phyloP scores from a whole-genome alignment of 2,329 filamentous ascomycete genomes.

The Pyricularia sp. region DNA sequence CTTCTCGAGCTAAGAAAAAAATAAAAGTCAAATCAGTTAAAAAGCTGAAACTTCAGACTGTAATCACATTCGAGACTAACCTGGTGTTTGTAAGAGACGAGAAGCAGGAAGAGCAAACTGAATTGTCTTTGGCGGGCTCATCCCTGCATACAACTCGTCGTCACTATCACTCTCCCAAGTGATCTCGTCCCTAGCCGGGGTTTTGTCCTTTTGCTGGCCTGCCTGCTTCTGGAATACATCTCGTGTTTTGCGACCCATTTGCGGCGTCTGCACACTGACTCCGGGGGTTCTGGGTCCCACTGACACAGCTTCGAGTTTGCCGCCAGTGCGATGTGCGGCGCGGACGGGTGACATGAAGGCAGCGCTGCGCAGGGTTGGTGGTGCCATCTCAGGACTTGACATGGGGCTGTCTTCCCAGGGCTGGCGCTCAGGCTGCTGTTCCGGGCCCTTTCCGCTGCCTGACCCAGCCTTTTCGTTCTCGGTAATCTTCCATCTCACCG shows the following conservation, averaged over 20 bases:
- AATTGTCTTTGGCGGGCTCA: slow-evolving; percentile 89
- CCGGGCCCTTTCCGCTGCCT: slow-evolving; percentile 18
- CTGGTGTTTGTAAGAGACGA: slow-evolving; percentile 67
- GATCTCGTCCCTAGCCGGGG: slow-evolving; percentile 33
- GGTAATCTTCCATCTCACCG: slow-evolving; percentile 26
- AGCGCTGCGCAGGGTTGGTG: slow-evolving; percentile 72
- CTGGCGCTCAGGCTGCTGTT: slow-evolving; percentile 14
- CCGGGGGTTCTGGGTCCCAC: slow-evolving; percentile 59
- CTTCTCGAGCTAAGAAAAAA: slow-evolving; percentile 50
- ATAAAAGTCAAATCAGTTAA: neutral
- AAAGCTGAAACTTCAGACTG: neutral
- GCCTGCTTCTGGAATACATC: slow-evolving; percentile 29
- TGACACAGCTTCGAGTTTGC: slow-evolving; percentile 25
- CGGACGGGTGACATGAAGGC: slow-evolving; percentile 66
- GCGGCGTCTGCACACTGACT: slow-evolving; percentile 73
- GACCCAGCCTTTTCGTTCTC: slow-evolving; percentile 12
- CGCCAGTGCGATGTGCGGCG: slow-evolving; percentile 22
- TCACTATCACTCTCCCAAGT: slow-evolving; percentile 68
- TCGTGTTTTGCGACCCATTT: slow-evolving; percentile 32
- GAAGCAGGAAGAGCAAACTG: slow-evolving; percentile 71
- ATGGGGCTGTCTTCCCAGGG: slow-evolving; percentile 42
- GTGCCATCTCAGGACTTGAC: slow-evolving; percentile 65
- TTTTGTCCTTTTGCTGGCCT: slow-evolving; percentile 4
- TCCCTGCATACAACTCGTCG: slow-evolving; percentile 52
- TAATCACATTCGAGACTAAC: slow-evolving; percentile 28